phyloP scores from a whole-genome alignment of 306 rosid species.

The Sophora flavescens region DNA sequence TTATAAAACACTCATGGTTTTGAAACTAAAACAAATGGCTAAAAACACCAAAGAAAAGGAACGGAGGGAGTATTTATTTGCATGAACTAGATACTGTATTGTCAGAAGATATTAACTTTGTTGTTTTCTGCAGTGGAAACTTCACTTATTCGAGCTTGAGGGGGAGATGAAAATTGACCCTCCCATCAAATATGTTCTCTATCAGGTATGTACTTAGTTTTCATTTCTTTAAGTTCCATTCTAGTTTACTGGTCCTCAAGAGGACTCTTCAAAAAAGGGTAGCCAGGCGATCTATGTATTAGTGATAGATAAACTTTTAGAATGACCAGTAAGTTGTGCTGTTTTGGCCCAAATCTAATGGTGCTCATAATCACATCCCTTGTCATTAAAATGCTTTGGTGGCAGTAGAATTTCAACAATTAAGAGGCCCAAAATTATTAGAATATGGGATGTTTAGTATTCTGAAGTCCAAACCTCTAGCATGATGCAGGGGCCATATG shows the following conservation, averaged over 20 bases:
- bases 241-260: constrained; percentile 9
- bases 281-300: background rate
- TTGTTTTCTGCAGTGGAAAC: constrained; percentile 82
- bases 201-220: constrained; percentile 61
- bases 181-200: constrained; percentile 84
- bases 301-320: background rate
- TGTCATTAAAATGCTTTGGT: background rate
- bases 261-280: background rate
- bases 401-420: constrained; percentile 10
- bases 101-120: constrained; percentile 10
- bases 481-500: background rate
- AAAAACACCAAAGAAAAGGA: too few relatives aligned
- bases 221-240: constrained; percentile 27
- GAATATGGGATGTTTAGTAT: constrained; percentile 25
- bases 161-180: constrained; percentile 81
- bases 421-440: constrained; percentile 23
- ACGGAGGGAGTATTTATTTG: background rate
- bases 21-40: too few relatives aligned
- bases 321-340: constrained; percentile 14
- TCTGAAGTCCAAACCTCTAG: background rate
- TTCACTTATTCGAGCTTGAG: constrained; percentile 96
- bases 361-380: background rate
- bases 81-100: constrained; percentile 1
- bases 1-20: too few relatives aligned
- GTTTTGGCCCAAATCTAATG: background rate